Evolutionary conservation across 116 monocot genomes (phyloP).

Genomic region (Dioscorea cayenensis): DNA sequence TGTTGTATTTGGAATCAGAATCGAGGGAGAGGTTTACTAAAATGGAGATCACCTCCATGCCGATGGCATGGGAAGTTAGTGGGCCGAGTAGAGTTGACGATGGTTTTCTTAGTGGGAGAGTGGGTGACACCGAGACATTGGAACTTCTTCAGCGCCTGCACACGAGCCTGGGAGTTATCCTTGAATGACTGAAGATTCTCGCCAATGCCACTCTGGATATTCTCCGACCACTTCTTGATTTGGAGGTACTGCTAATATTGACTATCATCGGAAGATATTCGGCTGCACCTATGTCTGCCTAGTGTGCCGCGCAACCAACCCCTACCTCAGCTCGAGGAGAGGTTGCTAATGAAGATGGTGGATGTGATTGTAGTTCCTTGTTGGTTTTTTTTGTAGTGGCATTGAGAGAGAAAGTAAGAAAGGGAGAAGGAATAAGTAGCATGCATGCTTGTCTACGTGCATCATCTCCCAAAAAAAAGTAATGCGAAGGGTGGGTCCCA

Average conservation of each 20-base stretch:
- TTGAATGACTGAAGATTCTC: conserved; percentile 47
- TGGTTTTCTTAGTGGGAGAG: conserved; percentile 34
- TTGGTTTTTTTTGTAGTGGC: too few species aligned
- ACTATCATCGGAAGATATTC: too few species aligned
- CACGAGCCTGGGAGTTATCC: conserved; percentile 62
- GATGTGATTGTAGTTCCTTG: too few species aligned
- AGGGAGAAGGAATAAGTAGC: too few species aligned
- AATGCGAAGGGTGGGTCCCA: too few species aligned
- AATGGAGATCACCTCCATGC: conserved; percentile 67
- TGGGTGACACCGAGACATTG: conserved; percentile 26
- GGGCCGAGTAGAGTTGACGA: conserved; percentile 55
- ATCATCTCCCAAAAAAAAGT: too few species aligned
- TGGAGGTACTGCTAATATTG: conserved; percentile 35
- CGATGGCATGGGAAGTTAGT: conserved; percentile 86
- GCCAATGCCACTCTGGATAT: conserved; percentile 56
- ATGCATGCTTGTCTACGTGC: too few species aligned
- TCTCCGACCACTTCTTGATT: conserved; percentile 70
- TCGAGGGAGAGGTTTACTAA: conserved; percentile 49
- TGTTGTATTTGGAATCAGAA: conserved; percentile 30
- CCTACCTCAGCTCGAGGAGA: too few species aligned
- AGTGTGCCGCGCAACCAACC: too few species aligned
- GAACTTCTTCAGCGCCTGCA: conserved; percentile 53
- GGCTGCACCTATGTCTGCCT: too few species aligned
- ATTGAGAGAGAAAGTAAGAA: too few species aligned
- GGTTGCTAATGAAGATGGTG: too few species aligned